Evolutionary conservation across 306 rosid species (phyloP).

Genomic region (Albizia julibrissin): DNA sequence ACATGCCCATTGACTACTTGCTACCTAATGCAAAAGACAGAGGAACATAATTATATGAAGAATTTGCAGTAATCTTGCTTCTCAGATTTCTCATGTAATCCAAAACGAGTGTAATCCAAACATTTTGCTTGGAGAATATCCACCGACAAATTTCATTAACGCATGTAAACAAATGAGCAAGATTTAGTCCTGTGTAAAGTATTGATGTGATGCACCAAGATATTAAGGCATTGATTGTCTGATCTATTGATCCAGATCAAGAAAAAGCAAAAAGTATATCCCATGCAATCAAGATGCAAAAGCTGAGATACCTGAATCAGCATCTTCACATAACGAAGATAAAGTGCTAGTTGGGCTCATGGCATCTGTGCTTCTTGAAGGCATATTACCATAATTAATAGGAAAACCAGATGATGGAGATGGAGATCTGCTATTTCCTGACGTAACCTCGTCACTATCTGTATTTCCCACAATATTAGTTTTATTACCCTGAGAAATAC

Average conservation of each 20-base stretch:
- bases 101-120: constrained; percentile 45
- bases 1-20: constrained; percentile 9
- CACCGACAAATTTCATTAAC: constrained; percentile 21
- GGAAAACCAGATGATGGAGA: constrained; percentile 46
- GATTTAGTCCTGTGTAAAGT: constrained; percentile 11
- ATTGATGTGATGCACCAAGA: constrained; percentile 7
- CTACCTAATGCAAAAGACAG: constrained; percentile 13
- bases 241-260: constrained; percentile 5
- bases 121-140: constrained; percentile 48
- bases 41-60: constrained; percentile 35
- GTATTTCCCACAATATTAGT: constrained; percentile 59
- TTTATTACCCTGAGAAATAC: constrained; percentile 65
- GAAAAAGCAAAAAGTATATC: constrained; percentile 17
- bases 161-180: not conserved
- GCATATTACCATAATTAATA: constrained; percentile 45
- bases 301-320: constrained; percentile 71
- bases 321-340: constrained; percentile 80
- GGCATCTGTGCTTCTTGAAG: constrained; percentile 67
- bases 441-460: constrained; percentile 57
- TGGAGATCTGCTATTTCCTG: constrained; percentile 49
- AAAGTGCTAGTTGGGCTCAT: constrained; percentile 67
- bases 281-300: constrained; percentile 31
- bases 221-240: constrained; percentile 8
- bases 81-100: constrained; percentile 39
- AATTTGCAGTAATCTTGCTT: constrained; percentile 32